Percentiles rank a stretch among this genome's conserved stretches.
Evolutionary conservation across 345 rosid species (phyloP).

Genomic region (Citrus medica): DNA sequence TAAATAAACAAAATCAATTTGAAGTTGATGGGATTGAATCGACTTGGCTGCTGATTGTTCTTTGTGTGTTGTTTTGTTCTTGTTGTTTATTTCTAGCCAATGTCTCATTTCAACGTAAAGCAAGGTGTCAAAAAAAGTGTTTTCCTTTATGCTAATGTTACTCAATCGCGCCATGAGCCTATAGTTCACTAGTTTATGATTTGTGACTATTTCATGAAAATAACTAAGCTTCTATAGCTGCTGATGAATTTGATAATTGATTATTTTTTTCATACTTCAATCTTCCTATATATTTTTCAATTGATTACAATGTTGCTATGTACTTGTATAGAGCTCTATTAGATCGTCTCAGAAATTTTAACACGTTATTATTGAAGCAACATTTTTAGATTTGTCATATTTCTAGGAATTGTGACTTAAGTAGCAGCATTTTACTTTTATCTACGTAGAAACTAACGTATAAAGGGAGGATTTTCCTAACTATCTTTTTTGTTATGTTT

Average conservation of each 20-base stretch:
- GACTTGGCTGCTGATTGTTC: background rate
- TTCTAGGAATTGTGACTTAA: too few species aligned
- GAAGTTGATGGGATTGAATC: background rate
- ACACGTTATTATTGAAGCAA: too few species aligned
- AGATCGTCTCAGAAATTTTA: too few species aligned
- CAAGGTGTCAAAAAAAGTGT: background rate
- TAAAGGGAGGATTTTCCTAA: too few species aligned
- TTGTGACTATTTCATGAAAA: background rate
- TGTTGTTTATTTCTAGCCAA: background rate
- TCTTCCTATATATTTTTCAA: background rate
- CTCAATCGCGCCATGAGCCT: background rate
- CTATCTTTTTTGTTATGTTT: too few species aligned
- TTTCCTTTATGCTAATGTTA: background rate
- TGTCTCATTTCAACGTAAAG: background rate
- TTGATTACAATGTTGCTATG: too few species aligned
- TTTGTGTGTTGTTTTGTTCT: background rate
- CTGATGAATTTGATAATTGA: background rate
- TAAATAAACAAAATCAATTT: background rate
- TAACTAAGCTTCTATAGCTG: background rate
- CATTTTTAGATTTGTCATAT: too few species aligned
- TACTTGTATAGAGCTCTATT: too few species aligned
- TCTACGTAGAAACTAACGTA: too few species aligned
- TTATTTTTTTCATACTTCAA: too few species aligned
- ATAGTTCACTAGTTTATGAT: background rate
- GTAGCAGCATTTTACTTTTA: too few species aligned